Evolutionary conservation across 257 asterid genomes (phyloP).

Genomic region (Salvia rosmarinus): DNA sequence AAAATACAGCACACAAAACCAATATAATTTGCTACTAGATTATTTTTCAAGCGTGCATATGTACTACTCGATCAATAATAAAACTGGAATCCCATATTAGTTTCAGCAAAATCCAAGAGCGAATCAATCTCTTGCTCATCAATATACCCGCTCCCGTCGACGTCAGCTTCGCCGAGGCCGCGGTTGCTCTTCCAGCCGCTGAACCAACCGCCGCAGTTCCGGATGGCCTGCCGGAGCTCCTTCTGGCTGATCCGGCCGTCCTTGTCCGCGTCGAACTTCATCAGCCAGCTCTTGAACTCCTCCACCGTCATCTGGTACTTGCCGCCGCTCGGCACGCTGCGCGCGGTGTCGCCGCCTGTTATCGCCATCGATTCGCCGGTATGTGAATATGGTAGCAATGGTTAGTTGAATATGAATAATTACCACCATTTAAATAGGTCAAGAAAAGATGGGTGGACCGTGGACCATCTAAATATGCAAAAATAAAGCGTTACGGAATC

Average conservation of each 20-base stretch:
- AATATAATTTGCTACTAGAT: background rate
- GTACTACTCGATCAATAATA: conserved; percentile 16
- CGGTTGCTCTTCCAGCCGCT: conserved; percentile 45
- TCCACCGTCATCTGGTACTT: conserved; percentile 47
- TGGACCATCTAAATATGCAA: background rate
- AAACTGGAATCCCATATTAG: conserved; percentile 39
- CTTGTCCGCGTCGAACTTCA: conserved; percentile 40
- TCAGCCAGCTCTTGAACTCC: conserved; percentile 51
- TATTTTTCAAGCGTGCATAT: too few species aligned
- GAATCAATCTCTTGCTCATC: conserved; percentile 47
- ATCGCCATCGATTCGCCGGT: conserved; percentile 33
- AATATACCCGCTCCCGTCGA: conserved; percentile 38
- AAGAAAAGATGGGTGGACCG: too few species aligned
- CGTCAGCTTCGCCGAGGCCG: conserved; percentile 40
- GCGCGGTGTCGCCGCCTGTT: conserved; percentile 35
- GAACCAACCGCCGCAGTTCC: conserved; percentile 48
- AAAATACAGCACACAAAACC: background rate
- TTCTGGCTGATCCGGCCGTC: conserved; percentile 50
- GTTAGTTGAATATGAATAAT: background rate
- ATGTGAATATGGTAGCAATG: background rate
- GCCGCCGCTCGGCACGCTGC: conserved; percentile 32
- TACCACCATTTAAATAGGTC: background rate
- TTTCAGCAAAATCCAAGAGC: conserved; percentile 47
- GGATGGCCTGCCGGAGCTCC: conserved; percentile 47
- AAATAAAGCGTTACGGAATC: background rate